Evolutionary conservation across 2,329 filamentous ascomycete genomes (phyloP).

Genomic region (Tolypocladium amazonense): DNA sequence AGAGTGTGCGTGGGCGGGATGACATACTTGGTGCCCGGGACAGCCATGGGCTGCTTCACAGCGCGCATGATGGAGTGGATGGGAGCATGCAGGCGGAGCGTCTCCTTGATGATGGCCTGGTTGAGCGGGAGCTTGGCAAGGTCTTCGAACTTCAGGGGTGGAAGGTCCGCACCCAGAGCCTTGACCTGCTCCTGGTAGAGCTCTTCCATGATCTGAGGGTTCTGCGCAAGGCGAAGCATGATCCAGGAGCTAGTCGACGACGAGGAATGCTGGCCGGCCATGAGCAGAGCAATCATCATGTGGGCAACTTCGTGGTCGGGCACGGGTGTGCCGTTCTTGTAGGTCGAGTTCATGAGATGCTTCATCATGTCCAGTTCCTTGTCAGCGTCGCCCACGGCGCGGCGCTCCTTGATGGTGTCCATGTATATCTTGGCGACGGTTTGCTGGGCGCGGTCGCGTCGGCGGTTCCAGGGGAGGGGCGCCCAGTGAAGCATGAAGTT

Average conservation of each 20-base stretch:
- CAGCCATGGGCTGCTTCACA: constrained; percentile 77
- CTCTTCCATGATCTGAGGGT: constrained; percentile 69
- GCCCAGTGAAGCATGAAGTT: constrained; percentile 89
- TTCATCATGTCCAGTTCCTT: constrained; percentile 70
- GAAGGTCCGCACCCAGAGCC: constrained; percentile 63
- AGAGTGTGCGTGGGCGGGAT: constrained; percentile 74
- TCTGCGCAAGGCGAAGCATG: constrained; percentile 65
- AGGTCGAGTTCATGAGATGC: constrained; percentile 75
- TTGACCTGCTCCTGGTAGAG: constrained; percentile 73
- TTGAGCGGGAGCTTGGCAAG: constrained; percentile 72
- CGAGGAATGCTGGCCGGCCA: constrained; percentile 86
- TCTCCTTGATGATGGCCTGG: constrained; percentile 81
- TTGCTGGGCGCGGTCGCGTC: constrained; percentile 66
- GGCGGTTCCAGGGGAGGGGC: constrained; percentile 78
- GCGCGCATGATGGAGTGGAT: constrained; percentile 94
- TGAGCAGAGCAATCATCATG: constrained; percentile 89
- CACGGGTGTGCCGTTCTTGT: constrained; percentile 73
- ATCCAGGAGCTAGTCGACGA: constrained; percentile 81
- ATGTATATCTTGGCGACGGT: constrained; percentile 76
- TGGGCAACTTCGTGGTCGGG: constrained; percentile 79
- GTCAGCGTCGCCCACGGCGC: constrained; percentile 38
- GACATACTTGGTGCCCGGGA: constrained; percentile 73
- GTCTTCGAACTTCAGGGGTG: constrained; percentile 65
- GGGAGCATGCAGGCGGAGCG: constrained; percentile 78
- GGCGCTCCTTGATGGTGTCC: constrained; percentile 67